phyloP scores from a whole-genome alignment of 2,329 filamentous ascomycete genomes.

The Fonsecaea nubica region DNA sequence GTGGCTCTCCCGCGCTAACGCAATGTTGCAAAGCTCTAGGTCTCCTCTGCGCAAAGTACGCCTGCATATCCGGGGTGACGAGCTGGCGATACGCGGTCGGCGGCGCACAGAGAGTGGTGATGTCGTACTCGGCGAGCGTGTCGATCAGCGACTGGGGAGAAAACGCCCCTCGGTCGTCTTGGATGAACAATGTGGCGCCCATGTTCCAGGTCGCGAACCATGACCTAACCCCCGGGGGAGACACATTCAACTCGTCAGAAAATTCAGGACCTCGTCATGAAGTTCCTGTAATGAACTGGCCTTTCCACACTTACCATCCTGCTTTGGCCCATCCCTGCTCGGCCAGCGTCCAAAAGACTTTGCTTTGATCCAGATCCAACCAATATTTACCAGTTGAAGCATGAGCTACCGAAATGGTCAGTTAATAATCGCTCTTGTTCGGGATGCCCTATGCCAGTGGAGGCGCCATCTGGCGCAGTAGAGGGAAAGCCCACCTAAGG shows the following conservation, averaged over 20 bases:
- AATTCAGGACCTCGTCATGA: no score
- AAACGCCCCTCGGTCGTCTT: conserved; percentile 48
- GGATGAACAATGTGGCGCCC: conserved; percentile 49
- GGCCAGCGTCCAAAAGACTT: conserved; percentile 48
- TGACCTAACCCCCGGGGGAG: conserved; percentile 16
- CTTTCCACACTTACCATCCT: no score
- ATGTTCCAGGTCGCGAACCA: conserved; percentile 50
- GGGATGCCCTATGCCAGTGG: no score
- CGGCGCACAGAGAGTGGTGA: conserved; percentile 50
- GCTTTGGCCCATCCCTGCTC: conserved; percentile 53
- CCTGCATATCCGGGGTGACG: conserved; percentile 43
- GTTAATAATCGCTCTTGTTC: no score
- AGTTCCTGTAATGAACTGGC: no score
- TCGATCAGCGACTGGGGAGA: conserved; percentile 41
- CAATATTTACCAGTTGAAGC: conserved; percentile 49
- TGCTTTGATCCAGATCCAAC: conserved; percentile 45
- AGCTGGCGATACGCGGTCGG: conserved; percentile 49
- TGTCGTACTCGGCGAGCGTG: conserved; percentile 46
- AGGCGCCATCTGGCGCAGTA: no score
- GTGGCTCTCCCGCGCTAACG: conserved; percentile 47
- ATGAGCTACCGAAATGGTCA: conserved; percentile 41
- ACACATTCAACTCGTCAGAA: no score
- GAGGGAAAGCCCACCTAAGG: conserved; percentile 35
- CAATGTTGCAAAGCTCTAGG: conserved; percentile 46
- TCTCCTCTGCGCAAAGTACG: conserved; percentile 37